Percentiles rank a stretch among this genome's conserved stretches.
Conservation (phyloP, 2,329 filamentous ascomycete genomes). For the Xylariaceae sp. region DNA sequence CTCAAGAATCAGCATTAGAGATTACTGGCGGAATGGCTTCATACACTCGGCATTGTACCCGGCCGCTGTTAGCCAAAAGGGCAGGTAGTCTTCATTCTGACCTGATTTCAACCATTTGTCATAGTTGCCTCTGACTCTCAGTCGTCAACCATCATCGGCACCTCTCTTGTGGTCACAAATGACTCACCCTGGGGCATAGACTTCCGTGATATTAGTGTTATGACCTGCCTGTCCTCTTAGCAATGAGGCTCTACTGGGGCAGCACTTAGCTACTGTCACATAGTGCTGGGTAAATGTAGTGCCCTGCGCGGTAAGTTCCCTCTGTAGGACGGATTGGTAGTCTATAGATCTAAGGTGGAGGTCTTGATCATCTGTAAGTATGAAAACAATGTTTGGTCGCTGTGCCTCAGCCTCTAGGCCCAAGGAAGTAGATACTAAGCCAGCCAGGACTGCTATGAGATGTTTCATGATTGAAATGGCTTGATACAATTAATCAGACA, state of each 20-base stretch:
- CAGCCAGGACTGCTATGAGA: not conserved
- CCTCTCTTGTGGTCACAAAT: not conserved
- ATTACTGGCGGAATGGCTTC: not conserved
- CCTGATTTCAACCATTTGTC: conserved; percentile 49
- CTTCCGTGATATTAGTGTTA: conserved; percentile 42
- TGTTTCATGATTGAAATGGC: conserved; percentile 9
- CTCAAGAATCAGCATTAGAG: conserved; percentile 1
- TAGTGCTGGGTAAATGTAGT: conserved; percentile 22
- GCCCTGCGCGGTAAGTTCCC: conserved; percentile 14
- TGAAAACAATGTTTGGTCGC: conserved; percentile 23
- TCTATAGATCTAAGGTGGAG: conserved; percentile 21
- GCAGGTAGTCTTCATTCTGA: conserved; percentile 24
- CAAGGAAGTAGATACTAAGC: conserved; percentile 1
- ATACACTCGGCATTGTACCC: conserved; percentile 26
- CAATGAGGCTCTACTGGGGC: conserved; percentile 22
- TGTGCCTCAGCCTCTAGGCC: conserved; percentile 3
- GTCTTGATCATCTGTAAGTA: conserved; percentile 27
- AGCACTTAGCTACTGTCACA: conserved; percentile 23
- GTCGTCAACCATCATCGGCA: not conserved
- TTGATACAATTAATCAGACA: too few relatives aligned
- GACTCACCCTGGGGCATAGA: conserved; percentile 42
- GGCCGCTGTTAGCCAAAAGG: conserved; percentile 21
- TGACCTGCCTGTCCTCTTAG: conserved; percentile 25
- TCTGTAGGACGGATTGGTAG: conserved; percentile 6
- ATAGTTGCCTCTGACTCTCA: conserved; percentile 41